Base-by-base conservation (phyloP, 73 alveolate species). In the Stentor coeruleus region DNA sequence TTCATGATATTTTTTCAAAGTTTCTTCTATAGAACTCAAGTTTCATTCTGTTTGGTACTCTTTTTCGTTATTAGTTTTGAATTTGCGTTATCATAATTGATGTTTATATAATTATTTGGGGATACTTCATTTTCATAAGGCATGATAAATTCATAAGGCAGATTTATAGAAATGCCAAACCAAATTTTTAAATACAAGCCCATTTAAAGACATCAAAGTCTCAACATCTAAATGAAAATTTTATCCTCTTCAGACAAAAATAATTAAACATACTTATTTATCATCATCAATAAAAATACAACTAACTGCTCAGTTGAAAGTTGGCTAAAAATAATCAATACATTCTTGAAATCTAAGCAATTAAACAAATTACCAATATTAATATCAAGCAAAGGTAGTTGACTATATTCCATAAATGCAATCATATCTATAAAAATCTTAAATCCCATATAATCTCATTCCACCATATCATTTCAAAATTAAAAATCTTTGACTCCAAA, bases 81-180 rank as follows among this genome's bases (percentile, higher is more conserved):
- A 49, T 49, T 20, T 11, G 20, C 66, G 28, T 49, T 20, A 49
- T 11, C 66, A 49, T 49, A 20, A 49, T 49, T 49, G 20, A 49
- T 49, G 20, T 49, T 49, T 11, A 49, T 49, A 82, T 73, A 66
- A n/a, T 39, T 81, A 82, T 58, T 39, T 66, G 42, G 84, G 77
- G 28, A 6, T 11, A 49, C 66, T 49, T 49, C 66, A 49, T 20
- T 49, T 2, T 66, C 79, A 66, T 66, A 66, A 31, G 79, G 79
- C 40, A 66, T 20, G n/a, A 66, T 20, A 31, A 66, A 66, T 33
- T 66, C 79, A 66, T 20, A 66, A 20, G 79, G 79, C 41, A 66
- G 37, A 33, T 1, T 20, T 20, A 31, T 66, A 20, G 39, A 66
- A 66, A 11, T 66, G 79, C 79, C 79, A 66, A 31, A 66, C 37